These are phyloP conservation scores for Colletotrichum lentis DNA, from an alignment of 2,329 filamentous ascomycete genomes.

Conservation along the genomic window DNA sequence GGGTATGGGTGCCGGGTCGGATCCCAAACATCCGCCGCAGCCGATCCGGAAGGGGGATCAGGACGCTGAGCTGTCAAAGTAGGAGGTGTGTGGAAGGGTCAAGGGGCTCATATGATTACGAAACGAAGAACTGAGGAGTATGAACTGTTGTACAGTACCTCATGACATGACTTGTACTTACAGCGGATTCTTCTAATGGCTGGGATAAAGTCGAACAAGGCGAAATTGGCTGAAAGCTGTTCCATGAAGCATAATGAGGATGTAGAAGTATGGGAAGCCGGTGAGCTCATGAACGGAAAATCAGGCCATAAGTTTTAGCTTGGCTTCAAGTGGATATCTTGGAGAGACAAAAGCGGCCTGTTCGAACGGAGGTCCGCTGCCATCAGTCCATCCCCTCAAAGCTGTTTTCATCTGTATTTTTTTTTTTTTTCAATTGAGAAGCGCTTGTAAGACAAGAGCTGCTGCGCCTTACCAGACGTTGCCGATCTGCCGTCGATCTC, in stretches of 20 bases:
- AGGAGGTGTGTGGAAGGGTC: not conserved
- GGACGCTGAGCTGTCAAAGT: constrained; percentile 3
- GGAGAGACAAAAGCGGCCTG: too few species aligned
- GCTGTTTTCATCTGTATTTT: too few species aligned
- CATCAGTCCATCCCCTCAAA: too few species aligned
- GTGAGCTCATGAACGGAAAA: not conserved
- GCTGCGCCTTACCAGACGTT: too few species aligned
- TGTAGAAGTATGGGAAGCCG: not conserved
- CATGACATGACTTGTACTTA: not conserved
- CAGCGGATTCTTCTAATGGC: not conserved
- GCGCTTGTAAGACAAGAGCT: too few species aligned
- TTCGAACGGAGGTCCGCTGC: too few species aligned
- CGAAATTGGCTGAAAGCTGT: not conserved
- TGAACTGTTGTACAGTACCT: not conserved
- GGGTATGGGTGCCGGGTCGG: constrained; percentile 45
- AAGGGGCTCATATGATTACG: too few species aligned
- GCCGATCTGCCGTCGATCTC: too few species aligned
- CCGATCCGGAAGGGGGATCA: constrained; percentile 19
- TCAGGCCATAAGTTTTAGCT: not conserved
- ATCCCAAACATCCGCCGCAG: constrained; percentile 49
- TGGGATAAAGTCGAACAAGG: too few species aligned
- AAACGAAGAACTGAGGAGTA: constrained; percentile 6
- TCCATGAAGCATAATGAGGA: not conserved
- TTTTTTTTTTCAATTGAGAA: too few species aligned
- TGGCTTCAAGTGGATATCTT: not conserved